phyloP scores from a whole-genome alignment of 495 filamentous ascomycete genomes.

The Penicillium argentinense region DNA sequence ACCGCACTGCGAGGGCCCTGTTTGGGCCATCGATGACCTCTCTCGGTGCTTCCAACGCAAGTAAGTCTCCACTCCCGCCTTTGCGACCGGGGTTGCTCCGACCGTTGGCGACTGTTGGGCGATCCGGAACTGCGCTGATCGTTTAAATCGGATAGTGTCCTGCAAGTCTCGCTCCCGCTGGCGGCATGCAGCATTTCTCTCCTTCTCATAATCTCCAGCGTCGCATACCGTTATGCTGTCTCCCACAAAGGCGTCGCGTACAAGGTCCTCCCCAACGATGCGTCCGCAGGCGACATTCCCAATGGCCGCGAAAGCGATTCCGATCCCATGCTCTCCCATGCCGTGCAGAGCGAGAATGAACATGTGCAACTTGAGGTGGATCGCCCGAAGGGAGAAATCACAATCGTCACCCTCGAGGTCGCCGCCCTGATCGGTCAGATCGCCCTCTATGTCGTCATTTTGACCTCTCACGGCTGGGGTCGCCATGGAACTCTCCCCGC shows the following conservation, averaged over 20 bases:
- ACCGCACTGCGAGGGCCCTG: constrained; percentile 71
- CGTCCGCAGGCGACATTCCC: constrained; percentile 46
- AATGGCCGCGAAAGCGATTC: constrained; percentile 61
- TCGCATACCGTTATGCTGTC: constrained; percentile 51
- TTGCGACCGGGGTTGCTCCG: neutral
- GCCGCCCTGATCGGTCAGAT: constrained; percentile 70
- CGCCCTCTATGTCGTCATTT: constrained; percentile 60
- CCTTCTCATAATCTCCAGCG: constrained; percentile 56
- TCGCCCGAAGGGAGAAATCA: constrained; percentile 69
- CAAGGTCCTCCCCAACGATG: constrained; percentile 37
- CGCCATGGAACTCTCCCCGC: constrained; percentile 58
- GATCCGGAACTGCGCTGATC: constrained; percentile 24
- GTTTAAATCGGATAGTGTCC: constrained; percentile 57
- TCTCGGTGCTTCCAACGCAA: constrained; percentile 83
- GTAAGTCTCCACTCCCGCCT: constrained; percentile 46
- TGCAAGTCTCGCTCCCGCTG: constrained; percentile 82
- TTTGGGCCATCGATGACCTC: constrained; percentile 90
- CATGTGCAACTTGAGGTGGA: constrained; percentile 71
- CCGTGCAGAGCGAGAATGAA: constrained; percentile 63
- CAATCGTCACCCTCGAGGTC: constrained; percentile 70
- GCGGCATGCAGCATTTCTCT: constrained; percentile 68
- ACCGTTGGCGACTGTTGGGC: constrained; percentile 8
- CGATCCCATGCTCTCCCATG: constrained; percentile 61
- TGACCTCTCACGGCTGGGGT: constrained; percentile 57
- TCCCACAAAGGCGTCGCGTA: constrained; percentile 37